Conservation (phyloP, 2,329 filamentous ascomycete species). For the Colletotrichum magnum region DNA sequence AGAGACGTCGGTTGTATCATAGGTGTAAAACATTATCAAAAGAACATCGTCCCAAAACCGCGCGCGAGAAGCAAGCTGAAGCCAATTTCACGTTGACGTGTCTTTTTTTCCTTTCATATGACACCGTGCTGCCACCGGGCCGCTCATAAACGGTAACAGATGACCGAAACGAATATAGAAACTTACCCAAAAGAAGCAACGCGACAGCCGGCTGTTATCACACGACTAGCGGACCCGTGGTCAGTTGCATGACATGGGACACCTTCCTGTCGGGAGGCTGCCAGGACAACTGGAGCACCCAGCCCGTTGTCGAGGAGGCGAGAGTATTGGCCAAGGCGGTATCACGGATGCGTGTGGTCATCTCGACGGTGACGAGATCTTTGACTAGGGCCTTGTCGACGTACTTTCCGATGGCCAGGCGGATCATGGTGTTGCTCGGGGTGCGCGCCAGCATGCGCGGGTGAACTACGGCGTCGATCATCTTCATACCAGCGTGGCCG, state of each 20-base stretch:
- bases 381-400: constrained; percentile 23
- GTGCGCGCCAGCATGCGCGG: constrained; percentile 21
- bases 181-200: not conserved
- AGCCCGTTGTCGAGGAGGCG: constrained; percentile 23
- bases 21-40: constrained; percentile 41
- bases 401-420: constrained; percentile 17
- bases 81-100: not conserved
- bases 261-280: constrained; percentile 35
- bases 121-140: constrained; percentile 8
- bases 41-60: constrained; percentile 30
- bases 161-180: constrained; percentile 18
- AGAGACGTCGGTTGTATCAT: constrained; percentile 41
- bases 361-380: constrained; percentile 30
- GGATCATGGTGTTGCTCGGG: constrained; percentile 32
- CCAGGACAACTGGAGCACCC: constrained; percentile 35
- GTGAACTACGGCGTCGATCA: constrained; percentile 24
- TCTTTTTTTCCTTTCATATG: not conserved
- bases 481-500: constrained; percentile 26
- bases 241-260: constrained; percentile 37
- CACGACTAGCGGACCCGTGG: constrained; percentile 23
- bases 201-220: not conserved
- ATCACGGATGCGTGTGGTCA: constrained; percentile 27
- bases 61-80: constrained; percentile 6
- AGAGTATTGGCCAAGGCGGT: constrained; percentile 1
- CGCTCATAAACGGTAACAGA: constrained; percentile 1